Base-by-base conservation (phyloP, 2,329 filamentous ascomycete species). In the Colletotrichum australisinense region DNA sequence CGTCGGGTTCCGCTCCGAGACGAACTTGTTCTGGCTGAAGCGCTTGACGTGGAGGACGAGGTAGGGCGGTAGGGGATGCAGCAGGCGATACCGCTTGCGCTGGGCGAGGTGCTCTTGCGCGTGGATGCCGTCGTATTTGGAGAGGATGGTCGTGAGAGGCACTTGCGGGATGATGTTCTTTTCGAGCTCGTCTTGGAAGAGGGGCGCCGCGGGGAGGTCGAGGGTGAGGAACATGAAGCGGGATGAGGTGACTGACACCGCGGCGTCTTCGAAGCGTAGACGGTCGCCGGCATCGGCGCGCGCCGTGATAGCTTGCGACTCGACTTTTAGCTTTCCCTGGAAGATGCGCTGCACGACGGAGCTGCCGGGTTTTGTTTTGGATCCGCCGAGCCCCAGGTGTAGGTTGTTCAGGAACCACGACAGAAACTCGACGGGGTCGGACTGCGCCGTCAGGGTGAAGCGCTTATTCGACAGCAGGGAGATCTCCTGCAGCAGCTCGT, bases 391-490 rank as follows among this genome's bases (percentile, higher is more conserved):
- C 24, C 94, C 93, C 19, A 98, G 88, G 81, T 99, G 97, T 12
- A 99, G 89, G 81, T 97, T 94, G 86, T 99, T 98, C 69, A 99
- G 89, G 81, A 98, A 98, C 97, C 97, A 99, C 30, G 94, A 95
- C 58, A 99, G 87, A 79, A 99, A 98, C 59, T 99, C 97, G 74
- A 98, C 95, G 0, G 97, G 97, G 81, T 99, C 97, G 24, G 95
- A 97, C 84, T 98, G 97, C 32, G 92, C 87, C 0, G 95, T 97
- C 62, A 98, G 88, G 5, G 93, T 97, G 85, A 98, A 99, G 75
- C 94, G 94, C 84, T 98, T 98, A 77, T 93, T 95, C 38, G 95
- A 98, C 62, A 92, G 92, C 55, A 98, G 87, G 1, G 95, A 94
- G 75, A 99, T 94, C 81, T 98, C 96, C 84, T 99, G 97, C 1